Conservation (phyloP, 148 eudicot genomes). For the Rhododendron ovatum region DNA sequence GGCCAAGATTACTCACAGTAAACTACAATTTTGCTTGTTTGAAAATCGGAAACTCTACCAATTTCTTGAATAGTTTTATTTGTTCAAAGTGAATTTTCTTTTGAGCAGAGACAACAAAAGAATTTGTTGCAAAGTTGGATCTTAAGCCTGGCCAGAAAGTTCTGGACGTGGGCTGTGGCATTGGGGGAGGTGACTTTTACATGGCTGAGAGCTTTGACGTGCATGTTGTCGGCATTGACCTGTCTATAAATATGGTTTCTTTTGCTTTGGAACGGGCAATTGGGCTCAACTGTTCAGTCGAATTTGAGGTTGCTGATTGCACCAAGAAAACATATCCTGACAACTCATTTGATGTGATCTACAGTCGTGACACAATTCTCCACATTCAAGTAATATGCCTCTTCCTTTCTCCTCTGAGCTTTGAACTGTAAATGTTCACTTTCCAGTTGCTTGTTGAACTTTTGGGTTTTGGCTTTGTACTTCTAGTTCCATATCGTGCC, state of each 20-base stretch:
- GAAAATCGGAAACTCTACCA: neutral
- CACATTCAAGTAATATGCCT: constrained; percentile 78
- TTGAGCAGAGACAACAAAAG: constrained; percentile 85
- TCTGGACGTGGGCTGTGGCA: constrained; percentile 97
- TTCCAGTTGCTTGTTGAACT: neutral
- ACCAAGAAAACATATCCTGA: constrained; percentile 86
- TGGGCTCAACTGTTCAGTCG: constrained; percentile 82
- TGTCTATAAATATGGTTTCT: constrained; percentile 89
- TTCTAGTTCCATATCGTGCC: neutral
- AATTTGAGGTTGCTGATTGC: constrained; percentile 98
- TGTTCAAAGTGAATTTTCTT: neutral
- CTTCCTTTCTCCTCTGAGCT: neutral
- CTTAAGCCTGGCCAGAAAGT: constrained; percentile 93
- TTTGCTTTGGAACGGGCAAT: constrained; percentile 91
- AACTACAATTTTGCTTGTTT: neutral
- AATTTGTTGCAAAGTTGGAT: constrained; percentile 77
- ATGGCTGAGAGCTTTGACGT: constrained; percentile 92
- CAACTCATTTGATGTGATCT: constrained; percentile 78
- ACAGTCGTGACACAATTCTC: constrained; percentile 97
- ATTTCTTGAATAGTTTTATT: neutral
- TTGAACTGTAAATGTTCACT: neutral
- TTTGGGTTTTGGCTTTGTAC: neutral
- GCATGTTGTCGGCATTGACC: constrained; percentile 91
- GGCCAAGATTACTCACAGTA: neutral
- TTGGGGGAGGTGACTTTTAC: constrained; percentile 98